Evolutionary conservation across 108 stramenopile genomes (phyloP).

Genomic region (Conticribra weissflogii): DNA sequence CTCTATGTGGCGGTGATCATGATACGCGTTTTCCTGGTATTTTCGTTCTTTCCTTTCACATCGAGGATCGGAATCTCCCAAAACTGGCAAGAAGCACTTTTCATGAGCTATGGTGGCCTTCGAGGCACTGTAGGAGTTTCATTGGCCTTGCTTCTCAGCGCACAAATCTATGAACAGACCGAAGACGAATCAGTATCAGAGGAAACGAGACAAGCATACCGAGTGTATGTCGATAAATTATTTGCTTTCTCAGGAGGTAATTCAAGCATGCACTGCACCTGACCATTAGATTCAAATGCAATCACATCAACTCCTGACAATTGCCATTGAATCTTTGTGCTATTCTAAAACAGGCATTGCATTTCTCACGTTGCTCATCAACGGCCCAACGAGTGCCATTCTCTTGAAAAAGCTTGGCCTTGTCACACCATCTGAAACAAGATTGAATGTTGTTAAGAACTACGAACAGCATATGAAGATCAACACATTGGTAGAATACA

Average conservation of each 20-base stretch:
- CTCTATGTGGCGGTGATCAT: constrained; percentile 44
- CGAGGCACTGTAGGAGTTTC: constrained; percentile 88
- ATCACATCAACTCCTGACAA: too few species aligned
- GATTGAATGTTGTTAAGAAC: constrained; percentile 16
- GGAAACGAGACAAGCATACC: constrained; percentile 1
- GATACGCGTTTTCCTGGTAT: constrained; percentile 56
- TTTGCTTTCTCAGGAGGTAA: constrained; percentile 51
- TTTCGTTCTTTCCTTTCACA: constrained; percentile 67
- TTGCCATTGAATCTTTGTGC: too few species aligned
- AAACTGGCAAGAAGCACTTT: constrained; percentile 58
- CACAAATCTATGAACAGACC: constrained; percentile 40
- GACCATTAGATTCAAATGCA: too few species aligned
- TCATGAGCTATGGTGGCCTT: constrained; percentile 79
- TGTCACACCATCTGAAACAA: constrained; percentile 55
- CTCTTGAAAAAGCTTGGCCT: constrained; percentile 58
- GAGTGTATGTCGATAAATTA: constrained; percentile 1
- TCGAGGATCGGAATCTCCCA: constrained; percentile 62
- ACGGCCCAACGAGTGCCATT: constrained; percentile 64
- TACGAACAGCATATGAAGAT: constrained; percentile 22
- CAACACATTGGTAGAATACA: constrained; percentile 16
- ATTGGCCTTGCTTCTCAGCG: constrained; percentile 74
- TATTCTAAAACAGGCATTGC: too few species aligned
- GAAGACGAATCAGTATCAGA: background rate
- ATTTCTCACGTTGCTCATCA: constrained; percentile 63
- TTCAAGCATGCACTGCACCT: too few species aligned